Base-by-base conservation (phyloP, 148 eudicot genomes). In the Chenopodium formosanum region DNA sequence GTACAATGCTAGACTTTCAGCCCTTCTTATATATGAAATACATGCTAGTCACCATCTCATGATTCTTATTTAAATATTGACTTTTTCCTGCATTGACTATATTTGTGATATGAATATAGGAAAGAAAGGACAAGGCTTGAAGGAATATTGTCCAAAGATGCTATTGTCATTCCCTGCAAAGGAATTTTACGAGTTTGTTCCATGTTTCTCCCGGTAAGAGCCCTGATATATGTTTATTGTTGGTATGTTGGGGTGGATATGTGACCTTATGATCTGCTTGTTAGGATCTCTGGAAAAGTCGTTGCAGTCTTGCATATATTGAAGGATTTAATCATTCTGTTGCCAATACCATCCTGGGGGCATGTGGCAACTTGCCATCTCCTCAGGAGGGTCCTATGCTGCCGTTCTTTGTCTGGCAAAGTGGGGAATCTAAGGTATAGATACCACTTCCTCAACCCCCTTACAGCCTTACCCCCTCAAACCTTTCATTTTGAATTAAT, bases 211-310 rank as follows among this genome's bases (percentile, higher is more conserved):
- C 97, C 98, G 4, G 97, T 94, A 85, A 90, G 97, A 84, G 53
- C 78, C 50, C 67, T 66, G 44, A 19, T 50, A 13, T 65, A 58
- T 23, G 68, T 74, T 70, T 46, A 32, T 25, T 74, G 74, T 71
- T 66, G 60, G 34, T 63, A 1, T 47, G 40, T 60, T 74, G 34
- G 34, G 52, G 74, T 52, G 56, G 64, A 77, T 27, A 56, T 71
- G 37, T 77, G 79, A 71, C 65, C 70, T 75, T 25, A 29, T 68
- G 22, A 74, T 29, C 14, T 80, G 37, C 48, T 78, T 75, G 64
- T 80, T 82, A 94, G 98, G 97, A 93, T 86, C 90, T 94, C 32
- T 94, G 98, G 98, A 87, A 84, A 89, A 94, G 97, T 75, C 98
- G 95, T 32, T 53, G 90, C 68, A 82, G 90, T 87, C 91, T 94